Evolutionary conservation across 2,329 filamentous ascomycete genomes (phyloP), one percentile per base, ranked within the genome.

Genomic region (Aspergillus bombycis): DNA sequence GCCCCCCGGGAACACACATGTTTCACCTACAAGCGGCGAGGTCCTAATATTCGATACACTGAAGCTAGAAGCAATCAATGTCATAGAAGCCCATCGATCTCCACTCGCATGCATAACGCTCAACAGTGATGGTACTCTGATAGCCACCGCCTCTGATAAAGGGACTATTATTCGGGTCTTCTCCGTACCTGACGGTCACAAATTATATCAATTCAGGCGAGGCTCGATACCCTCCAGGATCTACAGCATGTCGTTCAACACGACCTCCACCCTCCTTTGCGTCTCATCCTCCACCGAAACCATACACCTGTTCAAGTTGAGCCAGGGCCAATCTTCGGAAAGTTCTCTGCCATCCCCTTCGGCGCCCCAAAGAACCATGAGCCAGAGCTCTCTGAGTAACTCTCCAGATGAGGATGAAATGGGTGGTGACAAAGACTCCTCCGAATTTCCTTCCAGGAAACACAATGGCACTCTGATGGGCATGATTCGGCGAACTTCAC

Each of bases 211-310:
- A 76, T 99, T 99, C 80, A 88, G 95, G 64, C 89, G 95, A 67
- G 95, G 95, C 50, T 97, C 94, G 2, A 97, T 97, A 78, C 95
- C 95, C 0, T 94, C 94, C 1, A 91, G 92, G 46, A 99, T 99
- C 70, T 97, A 94, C 81, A 96, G 93, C 86, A 97, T 99, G 93
- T 96, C 94, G 1, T 99, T 99, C 81, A 99, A 99, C 78, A 89
- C 93, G 57, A 93, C 91, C 63, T 96, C 94, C 2, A 97, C 94
- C 1, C 84, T 99, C 12, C 86, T 99, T 41, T 97, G 94, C 73
- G 94, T 99, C 46, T 98, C 95, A 6, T 98, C 94, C 3, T 94
- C 93, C 1, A 96, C 94, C 0, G 95, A 99, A 73, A 99, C 95
- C 0, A 90, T 99, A 11, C 95, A 99, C 76, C 93, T 99, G 58